Evolutionary conservation across 345 rosid species (phyloP).

Genomic region (Salix brachista): DNA sequence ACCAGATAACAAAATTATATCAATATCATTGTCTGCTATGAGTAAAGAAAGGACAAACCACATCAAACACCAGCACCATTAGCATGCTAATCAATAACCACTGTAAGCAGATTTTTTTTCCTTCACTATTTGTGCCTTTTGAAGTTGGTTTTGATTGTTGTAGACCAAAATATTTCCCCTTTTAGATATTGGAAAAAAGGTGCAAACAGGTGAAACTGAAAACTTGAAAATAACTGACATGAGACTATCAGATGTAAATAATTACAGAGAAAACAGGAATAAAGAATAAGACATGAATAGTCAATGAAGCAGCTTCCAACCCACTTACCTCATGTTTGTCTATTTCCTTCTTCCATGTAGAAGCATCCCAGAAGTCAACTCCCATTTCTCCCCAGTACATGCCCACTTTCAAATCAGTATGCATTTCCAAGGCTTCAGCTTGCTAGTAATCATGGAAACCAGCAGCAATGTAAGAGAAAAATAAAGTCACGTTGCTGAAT

Average conservation of each 20-base stretch:
- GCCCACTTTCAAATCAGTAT: slow-evolving; percentile 69
- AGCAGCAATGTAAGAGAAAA: background rate
- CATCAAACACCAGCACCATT: background rate
- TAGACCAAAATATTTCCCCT: background rate
- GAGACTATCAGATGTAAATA: background rate
- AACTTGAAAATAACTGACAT: background rate
- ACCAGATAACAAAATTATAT: background rate
- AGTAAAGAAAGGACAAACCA: background rate
- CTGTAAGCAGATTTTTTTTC: background rate
- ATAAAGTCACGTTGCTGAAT: background rate
- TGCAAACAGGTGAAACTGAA: background rate
- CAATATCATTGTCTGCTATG: background rate
- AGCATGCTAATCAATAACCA: background rate
- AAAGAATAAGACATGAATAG: background rate
- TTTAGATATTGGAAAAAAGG: background rate
- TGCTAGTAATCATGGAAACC: slow-evolving; percentile 41
- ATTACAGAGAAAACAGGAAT: background rate
- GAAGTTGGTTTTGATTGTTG: background rate
- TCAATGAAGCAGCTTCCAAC: background rate
- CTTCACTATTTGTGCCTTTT: background rate
- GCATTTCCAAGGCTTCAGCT: slow-evolving; percentile 63
- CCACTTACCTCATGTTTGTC: slow-evolving; percentile 55
- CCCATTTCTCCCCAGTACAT: slow-evolving; percentile 83
- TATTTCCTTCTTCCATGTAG: slow-evolving; percentile 52
- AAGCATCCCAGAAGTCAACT: slow-evolving; percentile 64